A percentile compares a stretch with the other conserved stretches of the same genome.
Conservation (phyloP, 148 eudicot genomes). For the Oxyria digyna region DNA sequence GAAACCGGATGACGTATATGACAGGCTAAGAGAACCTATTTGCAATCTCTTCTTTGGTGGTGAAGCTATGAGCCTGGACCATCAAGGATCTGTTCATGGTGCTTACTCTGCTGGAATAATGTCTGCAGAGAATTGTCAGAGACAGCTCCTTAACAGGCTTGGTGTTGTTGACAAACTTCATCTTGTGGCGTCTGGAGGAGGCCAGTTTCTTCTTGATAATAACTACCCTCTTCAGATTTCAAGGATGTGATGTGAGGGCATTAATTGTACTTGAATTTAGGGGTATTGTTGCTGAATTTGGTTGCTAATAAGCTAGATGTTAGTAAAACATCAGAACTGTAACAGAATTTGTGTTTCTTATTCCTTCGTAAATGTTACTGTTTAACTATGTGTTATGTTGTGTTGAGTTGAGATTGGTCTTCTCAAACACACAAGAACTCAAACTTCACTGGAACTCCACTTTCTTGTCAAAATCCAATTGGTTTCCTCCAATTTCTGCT, state of each 20-base stretch:
- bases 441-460: too few species aligned
- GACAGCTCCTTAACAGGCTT: slow-evolving; percentile 38
- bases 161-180: slow-evolving; percentile 46
- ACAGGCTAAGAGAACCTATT: slow-evolving; percentile 74
- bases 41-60: slow-evolving; percentile 93
- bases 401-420: too few species aligned
- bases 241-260: slow-evolving; percentile 36
- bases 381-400: not conserved
- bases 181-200: slow-evolving; percentile 29
- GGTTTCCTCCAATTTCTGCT: too few species aligned
- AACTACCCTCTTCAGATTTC: slow-evolving; percentile 80
- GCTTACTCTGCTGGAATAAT: slow-evolving; percentile 78
- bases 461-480: too few species aligned
- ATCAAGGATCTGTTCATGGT: slow-evolving; percentile 97
- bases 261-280: not conserved
- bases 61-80: slow-evolving; percentile 85
- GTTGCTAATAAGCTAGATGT: not conserved
- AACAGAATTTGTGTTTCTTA: not conserved
- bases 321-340: not conserved
- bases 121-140: slow-evolving; percentile 76
- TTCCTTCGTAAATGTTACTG: not conserved
- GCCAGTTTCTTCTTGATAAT: slow-evolving; percentile 39
- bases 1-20: slow-evolving; percentile 72
- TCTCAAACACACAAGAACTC: too few species aligned
- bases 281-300: not conserved